phyloP scores from a whole-genome alignment of 495 filamentous ascomycete species.

The Xeromyces bisporus region DNA sequence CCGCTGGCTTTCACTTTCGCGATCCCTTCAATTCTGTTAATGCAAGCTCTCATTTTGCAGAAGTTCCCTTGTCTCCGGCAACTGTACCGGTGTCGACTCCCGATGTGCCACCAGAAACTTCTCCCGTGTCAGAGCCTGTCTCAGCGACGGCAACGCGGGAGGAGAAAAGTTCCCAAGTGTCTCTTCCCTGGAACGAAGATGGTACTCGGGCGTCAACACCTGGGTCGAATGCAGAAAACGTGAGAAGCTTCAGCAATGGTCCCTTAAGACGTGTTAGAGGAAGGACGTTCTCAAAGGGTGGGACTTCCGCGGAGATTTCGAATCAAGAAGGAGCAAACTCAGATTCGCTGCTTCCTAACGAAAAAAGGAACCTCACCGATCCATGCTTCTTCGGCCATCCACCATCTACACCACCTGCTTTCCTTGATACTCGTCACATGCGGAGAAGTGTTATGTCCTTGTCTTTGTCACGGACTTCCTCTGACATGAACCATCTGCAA shows the following conservation, averaged over 20 bases:
- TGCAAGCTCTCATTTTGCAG: neutral
- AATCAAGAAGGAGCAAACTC: slow-evolving; percentile 11
- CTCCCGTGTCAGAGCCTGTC: slow-evolving; percentile 1
- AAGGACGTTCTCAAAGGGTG: slow-evolving; percentile 19
- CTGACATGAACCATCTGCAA: slow-evolving; percentile 3
- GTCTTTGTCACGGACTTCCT: slow-evolving; percentile 15
- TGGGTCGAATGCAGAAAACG: slow-evolving; percentile 8
- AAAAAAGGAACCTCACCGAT: slow-evolving; percentile 27
- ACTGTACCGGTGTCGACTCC: no score
- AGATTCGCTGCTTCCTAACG: slow-evolving; percentile 9
- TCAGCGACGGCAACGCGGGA: slow-evolving; percentile 1
- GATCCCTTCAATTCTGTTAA: slow-evolving; percentile 17
- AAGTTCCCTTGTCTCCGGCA: neutral
- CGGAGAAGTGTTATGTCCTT: no score
- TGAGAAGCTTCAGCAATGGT: slow-evolving; percentile 10
- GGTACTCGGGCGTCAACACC: slow-evolving; percentile 10
- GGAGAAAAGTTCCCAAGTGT: slow-evolving; percentile 7
- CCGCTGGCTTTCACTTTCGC: slow-evolving; percentile 13
- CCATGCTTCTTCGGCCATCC: slow-evolving; percentile 19
- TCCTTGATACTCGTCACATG: no score
- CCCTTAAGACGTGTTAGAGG: slow-evolving; percentile 20
- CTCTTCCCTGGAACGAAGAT: slow-evolving; percentile 11
- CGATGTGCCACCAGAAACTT: neutral
- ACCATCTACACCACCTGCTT: slow-evolving; percentile 7
- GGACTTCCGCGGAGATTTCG: slow-evolving; percentile 6